phyloP scores from a whole-genome alignment of 345 rosid genomes.

The Triadica sebifera region DNA sequence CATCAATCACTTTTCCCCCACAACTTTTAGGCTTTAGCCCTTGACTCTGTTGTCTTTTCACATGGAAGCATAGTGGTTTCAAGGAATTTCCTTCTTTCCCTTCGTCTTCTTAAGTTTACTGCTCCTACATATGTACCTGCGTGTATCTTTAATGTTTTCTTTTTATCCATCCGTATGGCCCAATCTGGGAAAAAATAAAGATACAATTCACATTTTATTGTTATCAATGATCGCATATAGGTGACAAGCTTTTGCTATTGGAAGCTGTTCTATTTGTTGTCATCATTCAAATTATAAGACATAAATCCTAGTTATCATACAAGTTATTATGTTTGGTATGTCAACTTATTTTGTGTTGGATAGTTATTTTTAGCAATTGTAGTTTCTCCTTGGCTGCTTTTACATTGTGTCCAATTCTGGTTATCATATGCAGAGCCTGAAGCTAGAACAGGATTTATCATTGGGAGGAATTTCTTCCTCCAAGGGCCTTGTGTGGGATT shows the following conservation, averaged over 20 bases:
- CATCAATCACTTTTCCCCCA: background rate
- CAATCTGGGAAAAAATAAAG: background rate
- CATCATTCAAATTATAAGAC: background rate
- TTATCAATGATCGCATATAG: background rate
- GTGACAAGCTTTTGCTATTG: background rate
- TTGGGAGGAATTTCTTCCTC: slow-evolving; percentile 5
- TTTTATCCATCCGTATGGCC: background rate
- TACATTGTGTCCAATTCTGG: background rate
- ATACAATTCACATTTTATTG: background rate
- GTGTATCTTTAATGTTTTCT: background rate
- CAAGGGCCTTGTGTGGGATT: slow-evolving; percentile 9
- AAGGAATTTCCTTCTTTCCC: background rate
- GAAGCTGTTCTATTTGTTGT: background rate
- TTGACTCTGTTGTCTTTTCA: background rate
- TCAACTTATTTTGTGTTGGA: background rate
- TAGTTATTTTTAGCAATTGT: background rate
- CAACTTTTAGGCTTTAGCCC: background rate
- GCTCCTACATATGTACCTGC: background rate
- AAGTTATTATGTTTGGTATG: background rate
- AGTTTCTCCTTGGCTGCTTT: background rate
- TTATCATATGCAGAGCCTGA: slow-evolving; percentile 18
- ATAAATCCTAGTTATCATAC: background rate
- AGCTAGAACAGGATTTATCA: slow-evolving; percentile 15
- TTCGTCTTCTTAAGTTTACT: background rate
- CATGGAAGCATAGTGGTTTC: background rate